Evolutionary conservation across 2,329 filamentous ascomycete species (phyloP).

Genomic region (Aschersonia sp.): DNA sequence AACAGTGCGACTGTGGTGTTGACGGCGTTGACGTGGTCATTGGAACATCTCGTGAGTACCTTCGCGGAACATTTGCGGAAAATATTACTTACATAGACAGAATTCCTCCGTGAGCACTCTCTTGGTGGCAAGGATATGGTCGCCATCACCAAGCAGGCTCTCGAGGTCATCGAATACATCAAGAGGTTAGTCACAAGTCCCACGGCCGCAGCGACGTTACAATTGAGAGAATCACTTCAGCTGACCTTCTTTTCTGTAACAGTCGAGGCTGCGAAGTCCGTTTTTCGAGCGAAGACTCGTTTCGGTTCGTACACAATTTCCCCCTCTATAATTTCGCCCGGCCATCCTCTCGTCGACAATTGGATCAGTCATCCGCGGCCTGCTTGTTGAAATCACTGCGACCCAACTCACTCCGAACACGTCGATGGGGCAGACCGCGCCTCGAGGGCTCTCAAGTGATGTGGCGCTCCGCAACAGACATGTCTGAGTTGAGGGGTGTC

Average conservation of each 20-base stretch:
- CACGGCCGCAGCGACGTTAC: no score
- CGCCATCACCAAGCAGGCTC: conserved; percentile 52
- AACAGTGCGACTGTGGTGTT: conserved; percentile 24
- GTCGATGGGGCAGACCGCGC: no score
- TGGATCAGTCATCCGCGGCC: no score
- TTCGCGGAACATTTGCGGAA: no score
- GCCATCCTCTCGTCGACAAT: no score
- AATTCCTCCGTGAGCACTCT: conserved; percentile 58
- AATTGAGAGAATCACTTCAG: no score
- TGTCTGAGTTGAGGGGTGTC: no score
- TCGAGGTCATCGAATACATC: conserved; percentile 8
- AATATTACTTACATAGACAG: background rate
- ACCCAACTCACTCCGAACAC: no score
- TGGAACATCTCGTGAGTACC: conserved; percentile 57
- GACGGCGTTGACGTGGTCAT: conserved; percentile 37
- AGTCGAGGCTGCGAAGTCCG: conserved; percentile 4
- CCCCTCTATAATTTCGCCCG: background rate
- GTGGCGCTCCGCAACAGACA: no score
- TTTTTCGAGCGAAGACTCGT: conserved; percentile 60
- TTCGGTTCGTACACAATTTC: conserved; percentile 33
- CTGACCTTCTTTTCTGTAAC: background rate
- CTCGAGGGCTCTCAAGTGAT: no score
- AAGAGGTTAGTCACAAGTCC: conserved; percentile 3
- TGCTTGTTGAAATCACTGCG: no score
- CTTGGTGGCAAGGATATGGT: conserved; percentile 79